Base-by-base conservation (phyloP, 73 alveolate genomes). In the Symbiodinium pilosum region DNA sequence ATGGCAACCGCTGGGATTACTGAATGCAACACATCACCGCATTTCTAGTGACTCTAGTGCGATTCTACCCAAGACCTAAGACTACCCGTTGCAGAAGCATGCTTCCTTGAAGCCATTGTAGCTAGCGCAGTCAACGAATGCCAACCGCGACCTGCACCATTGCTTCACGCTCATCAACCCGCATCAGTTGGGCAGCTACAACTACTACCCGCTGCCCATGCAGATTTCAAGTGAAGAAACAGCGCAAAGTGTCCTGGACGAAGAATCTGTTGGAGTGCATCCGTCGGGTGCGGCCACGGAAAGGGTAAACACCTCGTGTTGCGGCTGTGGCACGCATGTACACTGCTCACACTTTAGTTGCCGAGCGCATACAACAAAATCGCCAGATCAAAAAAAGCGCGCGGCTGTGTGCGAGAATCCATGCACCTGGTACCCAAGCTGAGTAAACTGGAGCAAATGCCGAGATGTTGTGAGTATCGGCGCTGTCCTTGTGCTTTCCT, bases 91-190 rank as follows among this genome's bases (percentile, higher is more conserved):
- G 59, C 59, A 14, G 21, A 6, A 47, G 59, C 75, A 56, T 20
- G 75, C 75, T 16, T 56, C 97, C 97, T 91, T 68, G 77, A 91
- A 91, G 83, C 97, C 88, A 7, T 69, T 52, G 54, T 54, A 83
- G 41, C 97, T 71, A 52, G 89, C 97, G 16, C 97, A 91, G 24
- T 91, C 97, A 38, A 91, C 88, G 41, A 91, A 91, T 75, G 88
- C 39, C 43, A 91, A 69, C 56, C 32, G 43, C 20, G 97, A 43
- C 89, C 97, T 68, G 81, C 81, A 4, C 16, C 32, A 47, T n/a
- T n/a, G n/a, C n/a, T n/a, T n/a, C n/a, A n/a, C n/a, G n/a, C n/a
- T n/a, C n/a, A n/a, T n/a, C n/a, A 47, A 47, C 59, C 59, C 59
- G 6, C 59, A 47, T 47, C n/a, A n/a, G n/a, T n/a, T n/a, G n/a